Evolutionary conservation across 2,329 filamentous ascomycete genomes (phyloP).

Genomic region (Aspergillus bombycis): DNA sequence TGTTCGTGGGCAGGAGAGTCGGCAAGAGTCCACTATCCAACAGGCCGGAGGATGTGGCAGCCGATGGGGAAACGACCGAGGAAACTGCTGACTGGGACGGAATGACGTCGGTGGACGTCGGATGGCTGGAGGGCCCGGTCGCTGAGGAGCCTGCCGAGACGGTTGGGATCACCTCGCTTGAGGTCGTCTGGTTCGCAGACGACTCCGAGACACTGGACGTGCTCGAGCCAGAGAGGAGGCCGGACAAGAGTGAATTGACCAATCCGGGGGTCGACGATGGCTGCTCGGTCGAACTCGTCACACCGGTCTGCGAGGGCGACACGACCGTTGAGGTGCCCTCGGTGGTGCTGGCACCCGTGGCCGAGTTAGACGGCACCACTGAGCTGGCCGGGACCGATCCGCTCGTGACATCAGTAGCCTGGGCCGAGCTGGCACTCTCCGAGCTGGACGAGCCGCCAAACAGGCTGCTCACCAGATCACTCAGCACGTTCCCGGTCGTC

Average conservation of each 20-base stretch:
- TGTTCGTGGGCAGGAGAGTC: neutral
- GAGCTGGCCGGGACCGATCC: neutral
- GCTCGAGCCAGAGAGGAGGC: neutral
- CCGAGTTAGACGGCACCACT: neutral
- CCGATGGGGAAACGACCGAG: neutral
- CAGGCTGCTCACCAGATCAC: constrained; percentile 3
- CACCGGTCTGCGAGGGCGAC: neutral
- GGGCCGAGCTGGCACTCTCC: constrained; percentile 3
- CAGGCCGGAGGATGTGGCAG: neutral
- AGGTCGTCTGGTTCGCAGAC: neutral
- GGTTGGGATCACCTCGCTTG: neutral
- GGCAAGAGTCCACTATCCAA: neutral
- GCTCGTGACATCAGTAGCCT: neutral
- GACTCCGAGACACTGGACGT: neutral
- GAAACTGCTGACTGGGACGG: neutral
- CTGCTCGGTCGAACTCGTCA: neutral
- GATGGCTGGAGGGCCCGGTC: neutral
- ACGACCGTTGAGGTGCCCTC: neutral
- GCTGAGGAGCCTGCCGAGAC: neutral
- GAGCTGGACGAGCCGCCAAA: neutral
- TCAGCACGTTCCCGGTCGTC: neutral
- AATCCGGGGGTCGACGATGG: constrained; percentile 1
- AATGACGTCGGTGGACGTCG: neutral
- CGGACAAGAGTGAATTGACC: neutral
- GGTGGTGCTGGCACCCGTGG: neutral